Evolutionary conservation across 1,284 basidiomycete species (phyloP).

Genomic region (Naganishia cerealis): DNA sequence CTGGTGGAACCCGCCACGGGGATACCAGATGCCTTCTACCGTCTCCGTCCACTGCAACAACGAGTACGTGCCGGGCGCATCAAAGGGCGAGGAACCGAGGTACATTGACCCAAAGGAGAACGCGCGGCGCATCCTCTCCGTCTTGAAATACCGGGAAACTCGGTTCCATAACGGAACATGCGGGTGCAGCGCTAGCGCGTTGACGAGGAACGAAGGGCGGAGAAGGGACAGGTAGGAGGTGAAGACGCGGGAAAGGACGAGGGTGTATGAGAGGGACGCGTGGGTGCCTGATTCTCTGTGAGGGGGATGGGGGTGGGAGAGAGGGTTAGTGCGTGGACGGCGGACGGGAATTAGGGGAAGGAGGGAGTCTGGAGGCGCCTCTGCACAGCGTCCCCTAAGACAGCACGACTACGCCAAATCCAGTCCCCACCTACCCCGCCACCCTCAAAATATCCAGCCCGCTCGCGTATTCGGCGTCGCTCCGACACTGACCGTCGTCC

Average conservation of each 20-base stretch:
- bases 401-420: too few relatives aligned
- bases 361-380: neutral
- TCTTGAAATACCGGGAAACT: constrained; percentile 56
- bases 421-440: too few relatives aligned
- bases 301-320: constrained; percentile 26
- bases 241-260: constrained; percentile 58
- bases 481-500: too few relatives aligned
- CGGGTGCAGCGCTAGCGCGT: constrained; percentile 51
- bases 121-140: constrained; percentile 55
- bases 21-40: constrained; percentile 60
- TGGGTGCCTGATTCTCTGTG: constrained; percentile 44
- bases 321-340: neutral
- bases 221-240: constrained; percentile 54
- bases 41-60: constrained; percentile 61
- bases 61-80: constrained; percentile 56
- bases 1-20: constrained; percentile 58
- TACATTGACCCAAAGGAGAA: constrained; percentile 54
- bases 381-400: too few relatives aligned
- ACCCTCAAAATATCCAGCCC: too few relatives aligned
- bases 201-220: constrained; percentile 54
- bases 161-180: constrained; percentile 52
- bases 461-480: too few relatives aligned
- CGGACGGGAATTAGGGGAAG: neutral
- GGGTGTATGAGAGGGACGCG: constrained; percentile 54
- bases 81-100: constrained; percentile 58